These are phyloP conservation scores for Calonectria pauciramosa DNA, from an alignment of 2,329 filamentous ascomycete species.

Conservation along the genomic window DNA sequence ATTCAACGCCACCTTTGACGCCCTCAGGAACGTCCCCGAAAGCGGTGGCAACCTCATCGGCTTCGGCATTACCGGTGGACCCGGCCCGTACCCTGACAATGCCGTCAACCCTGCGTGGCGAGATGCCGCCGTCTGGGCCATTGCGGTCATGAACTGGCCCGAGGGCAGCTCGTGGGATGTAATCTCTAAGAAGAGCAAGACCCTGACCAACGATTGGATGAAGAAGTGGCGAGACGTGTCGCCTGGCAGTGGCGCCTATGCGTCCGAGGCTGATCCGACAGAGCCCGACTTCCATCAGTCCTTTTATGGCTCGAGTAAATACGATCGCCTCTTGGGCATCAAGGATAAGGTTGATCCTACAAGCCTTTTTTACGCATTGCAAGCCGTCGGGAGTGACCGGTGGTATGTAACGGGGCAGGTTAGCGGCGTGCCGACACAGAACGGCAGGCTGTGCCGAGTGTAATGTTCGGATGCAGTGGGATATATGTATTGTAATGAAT, in stretches of 20 bases:
- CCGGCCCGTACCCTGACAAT: constrained; percentile 52
- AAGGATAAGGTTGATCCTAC: constrained; percentile 38
- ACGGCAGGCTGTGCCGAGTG: constrained; percentile 36
- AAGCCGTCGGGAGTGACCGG: constrained; percentile 38
- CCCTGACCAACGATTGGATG: constrained; percentile 44
- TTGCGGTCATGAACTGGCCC: constrained; percentile 51
- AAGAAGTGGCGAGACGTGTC: constrained; percentile 41
- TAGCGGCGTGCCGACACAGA: constrained; percentile 40
- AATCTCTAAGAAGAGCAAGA: constrained; percentile 32
- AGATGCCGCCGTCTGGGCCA: constrained; percentile 54
- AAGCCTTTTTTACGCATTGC: constrained; percentile 37
- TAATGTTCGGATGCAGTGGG: not conserved
- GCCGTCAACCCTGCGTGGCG: constrained; percentile 66
- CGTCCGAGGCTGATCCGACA: constrained; percentile 38
- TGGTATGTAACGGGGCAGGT: constrained; percentile 40
- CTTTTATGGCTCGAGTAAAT: constrained; percentile 37
- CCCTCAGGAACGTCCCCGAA: constrained; percentile 55
- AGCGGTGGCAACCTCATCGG: constrained; percentile 57
- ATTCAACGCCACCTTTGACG: constrained; percentile 52
- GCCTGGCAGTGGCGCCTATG: constrained; percentile 36
- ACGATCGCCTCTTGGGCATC: constrained; percentile 33
- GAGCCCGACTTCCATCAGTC: constrained; percentile 43
- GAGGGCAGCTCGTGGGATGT: constrained; percentile 32
- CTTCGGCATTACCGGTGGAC: constrained; percentile 54
- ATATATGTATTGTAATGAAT: not conserved